phyloP scores from a whole-genome alignment of 176 grass and related monocot genomes.

The Carex kokanica region DNA sequence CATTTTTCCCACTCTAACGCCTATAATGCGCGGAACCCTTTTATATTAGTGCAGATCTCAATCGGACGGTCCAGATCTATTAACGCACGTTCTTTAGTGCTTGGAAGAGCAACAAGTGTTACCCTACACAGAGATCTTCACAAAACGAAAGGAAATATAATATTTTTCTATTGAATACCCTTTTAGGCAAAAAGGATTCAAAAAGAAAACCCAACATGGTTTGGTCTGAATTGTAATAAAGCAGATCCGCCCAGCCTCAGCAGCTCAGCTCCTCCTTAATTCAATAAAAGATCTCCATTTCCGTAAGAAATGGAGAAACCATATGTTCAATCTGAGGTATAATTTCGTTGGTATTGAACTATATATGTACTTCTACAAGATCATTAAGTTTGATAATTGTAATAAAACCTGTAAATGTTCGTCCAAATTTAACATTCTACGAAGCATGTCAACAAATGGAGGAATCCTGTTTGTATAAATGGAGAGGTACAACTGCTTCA shows the following conservation, averaged over 20 bases:
- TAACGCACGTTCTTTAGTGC: too few relatives aligned
- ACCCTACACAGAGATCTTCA: conserved; percentile 1
- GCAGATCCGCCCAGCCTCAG: background rate
- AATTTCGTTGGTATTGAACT: background rate
- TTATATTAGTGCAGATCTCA: too few relatives aligned
- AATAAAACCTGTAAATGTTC: background rate
- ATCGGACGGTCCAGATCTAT: too few relatives aligned
- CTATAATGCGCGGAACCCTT: too few relatives aligned
- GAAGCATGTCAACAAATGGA: background rate
- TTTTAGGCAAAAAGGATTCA: conserved; percentile 9
- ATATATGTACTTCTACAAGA: background rate
- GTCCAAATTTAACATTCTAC: background rate
- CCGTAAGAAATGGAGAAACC: background rate
- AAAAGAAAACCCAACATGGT: conserved; percentile 1
- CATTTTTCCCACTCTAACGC: too few relatives aligned
- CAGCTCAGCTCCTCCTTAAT: background rate
- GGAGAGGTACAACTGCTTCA: background rate
- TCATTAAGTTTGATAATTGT: background rate
- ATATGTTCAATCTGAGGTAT: too few relatives aligned
- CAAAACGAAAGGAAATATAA: background rate
- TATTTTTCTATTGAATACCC: background rate
- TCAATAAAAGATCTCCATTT: background rate
- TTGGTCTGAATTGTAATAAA: conserved; percentile 6
- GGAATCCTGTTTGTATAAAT: background rate
- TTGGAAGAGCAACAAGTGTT: background rate